These are phyloP conservation scores for Climacium dendroides DNA, from an alignment of 225 moss, liverwort and hornwort genomes.

Conservation along the genomic window DNA sequence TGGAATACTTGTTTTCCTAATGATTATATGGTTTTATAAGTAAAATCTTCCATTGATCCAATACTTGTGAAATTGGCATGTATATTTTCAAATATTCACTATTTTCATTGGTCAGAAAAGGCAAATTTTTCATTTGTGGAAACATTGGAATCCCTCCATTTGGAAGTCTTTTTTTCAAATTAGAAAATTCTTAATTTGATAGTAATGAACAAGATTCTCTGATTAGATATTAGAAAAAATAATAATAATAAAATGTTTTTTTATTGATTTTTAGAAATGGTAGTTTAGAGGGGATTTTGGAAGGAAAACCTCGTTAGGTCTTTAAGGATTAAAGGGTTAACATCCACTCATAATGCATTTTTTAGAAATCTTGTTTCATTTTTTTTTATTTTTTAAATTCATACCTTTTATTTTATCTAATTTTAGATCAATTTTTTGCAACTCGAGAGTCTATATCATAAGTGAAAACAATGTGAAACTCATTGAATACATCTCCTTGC, in stretches of 20 bases:
- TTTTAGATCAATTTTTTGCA: no score
- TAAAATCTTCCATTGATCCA: neutral
- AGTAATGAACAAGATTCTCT: neutral
- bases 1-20: rapidly evolving
- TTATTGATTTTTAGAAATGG: no score
- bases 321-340: no score
- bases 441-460: no score
- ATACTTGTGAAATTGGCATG: neutral
- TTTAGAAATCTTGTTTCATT: no score
- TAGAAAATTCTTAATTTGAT: neutral
- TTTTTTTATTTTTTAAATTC: no score
- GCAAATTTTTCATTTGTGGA: neutral
- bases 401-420: no score
- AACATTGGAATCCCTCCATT: rapidly evolving
- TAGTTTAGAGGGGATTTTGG: no score
- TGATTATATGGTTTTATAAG: neutral
- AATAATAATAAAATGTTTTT: no score
- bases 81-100: neutral
- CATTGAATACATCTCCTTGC: neutral
- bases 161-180: neutral
- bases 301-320: no score
- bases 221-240: no score
- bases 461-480: no score
- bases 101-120: neutral
- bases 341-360: neutral